Evolutionary conservation across 1,139 yeast species (phyloP).

Genomic region (Pichia sp.): DNA sequence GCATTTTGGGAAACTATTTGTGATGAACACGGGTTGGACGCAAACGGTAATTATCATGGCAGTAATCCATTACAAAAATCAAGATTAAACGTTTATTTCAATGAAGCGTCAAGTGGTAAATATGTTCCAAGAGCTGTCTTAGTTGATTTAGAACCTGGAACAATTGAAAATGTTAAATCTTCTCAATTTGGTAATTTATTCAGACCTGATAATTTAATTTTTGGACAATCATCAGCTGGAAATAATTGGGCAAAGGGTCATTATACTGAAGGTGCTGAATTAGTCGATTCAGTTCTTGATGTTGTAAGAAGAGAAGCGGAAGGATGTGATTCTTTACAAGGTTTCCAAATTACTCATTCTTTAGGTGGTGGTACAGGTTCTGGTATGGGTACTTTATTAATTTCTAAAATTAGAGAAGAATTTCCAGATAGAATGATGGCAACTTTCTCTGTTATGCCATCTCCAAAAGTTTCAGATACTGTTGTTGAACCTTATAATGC

Average conservation of each 20-base stretch:
- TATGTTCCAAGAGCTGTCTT: constrained; percentile 92
- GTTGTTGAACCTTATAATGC: constrained; percentile 95
- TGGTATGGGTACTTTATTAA: constrained; percentile 86
- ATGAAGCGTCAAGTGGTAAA: constrained; percentile 73
- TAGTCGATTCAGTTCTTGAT: constrained; percentile 83
- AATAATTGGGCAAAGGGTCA: constrained; percentile 97
- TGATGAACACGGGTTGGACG: constrained; percentile 93
- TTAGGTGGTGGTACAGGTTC: constrained; percentile 97
- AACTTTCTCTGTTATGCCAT: constrained; percentile 86
- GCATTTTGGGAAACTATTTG: constrained; percentile 98
- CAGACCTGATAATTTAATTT: constrained; percentile 86
- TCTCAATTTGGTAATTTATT: constrained; percentile 76
- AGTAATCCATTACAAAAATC: constrained; percentile 59
- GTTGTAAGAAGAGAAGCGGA: constrained; percentile 91
- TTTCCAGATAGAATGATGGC: constrained; percentile 96
- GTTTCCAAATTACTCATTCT: constrained; percentile 90
- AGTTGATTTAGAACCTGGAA: constrained; percentile 91
- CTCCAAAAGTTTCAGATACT: constrained; percentile 86
- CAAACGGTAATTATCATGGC: constrained; percentile 72
- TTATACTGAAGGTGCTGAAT: constrained; percentile 93
- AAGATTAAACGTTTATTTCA: constrained; percentile 50
- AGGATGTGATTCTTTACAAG: constrained; percentile 86
- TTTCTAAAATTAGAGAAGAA: constrained; percentile 78
- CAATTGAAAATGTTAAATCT: constrained; percentile 76
- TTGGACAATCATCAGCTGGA: constrained; percentile 89